Evolutionary conservation across 1,284 basidiomycete species (phyloP).

Genomic region (Pseudozyma pruni): DNA sequence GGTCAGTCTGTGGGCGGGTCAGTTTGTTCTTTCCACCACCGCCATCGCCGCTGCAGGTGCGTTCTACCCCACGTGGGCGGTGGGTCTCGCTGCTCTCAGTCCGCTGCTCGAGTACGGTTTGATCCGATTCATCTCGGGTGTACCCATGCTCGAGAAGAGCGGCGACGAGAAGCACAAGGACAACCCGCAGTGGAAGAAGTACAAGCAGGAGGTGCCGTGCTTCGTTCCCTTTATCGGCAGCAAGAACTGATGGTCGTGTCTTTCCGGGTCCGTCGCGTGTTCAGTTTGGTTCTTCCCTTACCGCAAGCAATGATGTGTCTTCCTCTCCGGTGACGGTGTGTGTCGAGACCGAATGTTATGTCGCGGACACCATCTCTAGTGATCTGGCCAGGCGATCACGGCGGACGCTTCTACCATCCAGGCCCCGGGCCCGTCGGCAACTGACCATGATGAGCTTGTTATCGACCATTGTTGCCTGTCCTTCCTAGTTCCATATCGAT

Average conservation of each 20-base stretch:
- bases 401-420: too few species aligned
- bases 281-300: too few species aligned
- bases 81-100: conserved; percentile 73
- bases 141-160: conserved; percentile 76
- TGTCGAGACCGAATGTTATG: too few species aligned
- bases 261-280: too few species aligned
- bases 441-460: too few species aligned
- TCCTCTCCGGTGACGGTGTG: too few species aligned
- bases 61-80: conserved; percentile 69
- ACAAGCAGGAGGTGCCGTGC: conserved; percentile 72
- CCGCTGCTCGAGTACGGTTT: conserved; percentile 76
- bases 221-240: conserved; percentile 57
- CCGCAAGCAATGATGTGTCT: too few species aligned
- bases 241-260: conserved; percentile 24
- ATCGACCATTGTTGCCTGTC: too few species aligned
- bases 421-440: too few species aligned
- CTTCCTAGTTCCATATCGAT: too few species aligned
- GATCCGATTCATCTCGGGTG: conserved; percentile 73
- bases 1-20: conserved; percentile 78
- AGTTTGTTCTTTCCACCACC: conserved; percentile 72
- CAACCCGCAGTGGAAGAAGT: conserved; percentile 76
- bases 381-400: too few species aligned
- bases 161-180: conserved; percentile 77
- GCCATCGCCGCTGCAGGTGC: conserved; percentile 37
- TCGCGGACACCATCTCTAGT: too few species aligned